Evolutionary conservation across 176 grass and related monocot species (phyloP).

Genomic region (Raddia distichophylla): DNA sequence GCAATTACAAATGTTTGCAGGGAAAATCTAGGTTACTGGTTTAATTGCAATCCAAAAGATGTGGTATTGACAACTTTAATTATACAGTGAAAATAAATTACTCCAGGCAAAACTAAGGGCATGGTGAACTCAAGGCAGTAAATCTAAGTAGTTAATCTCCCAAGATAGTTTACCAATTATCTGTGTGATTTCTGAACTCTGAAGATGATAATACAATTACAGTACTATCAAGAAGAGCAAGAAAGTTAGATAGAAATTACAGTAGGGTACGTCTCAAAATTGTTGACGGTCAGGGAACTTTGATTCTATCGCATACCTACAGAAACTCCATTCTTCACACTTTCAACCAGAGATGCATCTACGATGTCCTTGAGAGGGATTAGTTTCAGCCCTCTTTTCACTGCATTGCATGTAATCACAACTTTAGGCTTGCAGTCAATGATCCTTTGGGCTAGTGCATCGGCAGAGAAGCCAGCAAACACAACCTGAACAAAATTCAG

Average conservation of each 20-base stretch:
- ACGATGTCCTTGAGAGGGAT: constrained; percentile 96
- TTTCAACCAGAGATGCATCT: constrained; percentile 64
- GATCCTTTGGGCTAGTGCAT: constrained; percentile 88
- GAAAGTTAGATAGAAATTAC: background rate
- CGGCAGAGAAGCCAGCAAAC: constrained; percentile 94
- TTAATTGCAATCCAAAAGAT: background rate
- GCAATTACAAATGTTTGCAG: background rate
- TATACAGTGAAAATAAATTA: background rate
- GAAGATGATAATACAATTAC: background rate
- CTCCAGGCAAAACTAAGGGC: background rate
- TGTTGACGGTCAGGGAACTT: constrained; percentile 6
- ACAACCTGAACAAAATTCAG: constrained; percentile 65
- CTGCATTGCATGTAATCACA: constrained; percentile 96
- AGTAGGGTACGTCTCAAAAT: background rate
- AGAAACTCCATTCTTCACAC: constrained; percentile 64
- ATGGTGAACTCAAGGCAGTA: background rate
- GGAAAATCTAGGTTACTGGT: background rate
- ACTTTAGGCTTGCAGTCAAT: constrained; percentile 84
- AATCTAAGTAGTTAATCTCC: background rate
- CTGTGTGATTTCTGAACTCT: background rate
- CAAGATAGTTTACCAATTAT: background rate
- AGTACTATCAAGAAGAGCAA: background rate
- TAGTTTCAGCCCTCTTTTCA: constrained; percentile 70
- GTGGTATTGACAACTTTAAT: background rate
- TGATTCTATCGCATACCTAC: constrained; percentile 61